Evolutionary conservation across 495 filamentous ascomycete genomes (phyloP).

Genomic region (Talaromyces liani): DNA sequence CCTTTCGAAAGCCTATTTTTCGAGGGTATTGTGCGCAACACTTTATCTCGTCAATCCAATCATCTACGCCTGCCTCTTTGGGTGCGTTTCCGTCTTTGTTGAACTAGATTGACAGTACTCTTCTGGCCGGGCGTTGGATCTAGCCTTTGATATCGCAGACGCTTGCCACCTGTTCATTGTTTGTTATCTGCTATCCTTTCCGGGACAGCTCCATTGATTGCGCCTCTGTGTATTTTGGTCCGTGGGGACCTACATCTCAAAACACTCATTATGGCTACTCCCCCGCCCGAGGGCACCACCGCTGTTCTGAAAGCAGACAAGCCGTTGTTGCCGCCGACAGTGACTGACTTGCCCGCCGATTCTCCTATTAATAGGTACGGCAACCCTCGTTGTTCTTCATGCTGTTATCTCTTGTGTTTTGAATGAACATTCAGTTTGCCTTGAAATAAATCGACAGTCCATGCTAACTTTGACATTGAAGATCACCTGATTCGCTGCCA

Average conservation of each 20-base stretch:
- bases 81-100: background rate
- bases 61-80: background rate
- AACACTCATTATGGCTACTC: conserved; percentile 35
- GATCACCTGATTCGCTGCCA: conserved; percentile 7
- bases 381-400: background rate
- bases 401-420: background rate
- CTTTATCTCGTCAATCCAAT: background rate
- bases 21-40: background rate
- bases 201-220: background rate
- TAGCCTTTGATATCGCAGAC: background rate
- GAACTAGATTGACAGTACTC: background rate
- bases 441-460: background rate
- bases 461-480: background rate
- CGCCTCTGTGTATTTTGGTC: background rate
- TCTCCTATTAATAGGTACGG: conserved; percentile 9
- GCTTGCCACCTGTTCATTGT: background rate
- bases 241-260: conserved; percentile 10
- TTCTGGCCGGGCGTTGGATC: background rate
- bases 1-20: background rate
- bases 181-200: background rate
- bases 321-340: conserved; percentile 37
- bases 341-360: conserved; percentile 28
- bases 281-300: conserved; percentile 38
- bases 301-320: conserved; percentile 35
- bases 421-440: background rate